These are phyloP conservation scores for Aegilops speltoides DNA, from an alignment of 176 grass and related monocot genomes.

Conservation along the genomic window DNA sequence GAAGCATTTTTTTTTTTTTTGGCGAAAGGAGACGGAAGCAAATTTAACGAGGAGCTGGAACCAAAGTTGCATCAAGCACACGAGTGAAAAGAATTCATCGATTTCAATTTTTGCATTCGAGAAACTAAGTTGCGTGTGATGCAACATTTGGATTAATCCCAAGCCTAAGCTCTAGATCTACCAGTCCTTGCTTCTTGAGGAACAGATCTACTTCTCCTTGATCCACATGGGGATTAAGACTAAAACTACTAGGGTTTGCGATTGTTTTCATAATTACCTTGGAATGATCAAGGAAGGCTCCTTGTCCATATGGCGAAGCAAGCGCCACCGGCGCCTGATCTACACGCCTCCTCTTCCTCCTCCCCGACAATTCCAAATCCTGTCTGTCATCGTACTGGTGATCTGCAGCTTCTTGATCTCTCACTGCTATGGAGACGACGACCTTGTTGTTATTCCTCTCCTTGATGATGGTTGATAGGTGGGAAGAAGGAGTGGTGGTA, in stretches of 20 bases:
- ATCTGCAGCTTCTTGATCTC: constrained; percentile 29
- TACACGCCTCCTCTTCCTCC: constrained; percentile 45
- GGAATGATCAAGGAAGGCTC: constrained; percentile 2
- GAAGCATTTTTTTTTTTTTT: no score
- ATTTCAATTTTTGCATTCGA: constrained; percentile 15
- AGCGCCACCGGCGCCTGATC: neutral
- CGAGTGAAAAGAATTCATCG: neutral
- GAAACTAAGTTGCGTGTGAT: neutral
- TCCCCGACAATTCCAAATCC: neutral
- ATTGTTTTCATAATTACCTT: constrained; percentile 40
- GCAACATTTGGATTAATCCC: constrained; percentile 51
- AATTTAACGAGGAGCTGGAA: neutral
- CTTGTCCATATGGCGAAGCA: constrained; percentile 27
- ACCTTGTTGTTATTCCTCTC: constrained; percentile 30
- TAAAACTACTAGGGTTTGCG: constrained; percentile 43
- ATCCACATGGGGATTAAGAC: constrained; percentile 13
- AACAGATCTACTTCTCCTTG: constrained; percentile 4
- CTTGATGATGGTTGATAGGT: constrained; percentile 30
- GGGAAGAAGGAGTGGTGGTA: neutral
- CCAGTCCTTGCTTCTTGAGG: constrained; percentile 23
- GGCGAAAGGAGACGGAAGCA: neutral
- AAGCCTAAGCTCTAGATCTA: constrained; percentile 86
- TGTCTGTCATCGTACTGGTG: neutral
- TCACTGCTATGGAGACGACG: neutral
- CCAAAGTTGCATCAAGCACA: neutral